Base-by-base conservation (phyloP, 345 rosid genomes). In the Salix dunnii region DNA sequence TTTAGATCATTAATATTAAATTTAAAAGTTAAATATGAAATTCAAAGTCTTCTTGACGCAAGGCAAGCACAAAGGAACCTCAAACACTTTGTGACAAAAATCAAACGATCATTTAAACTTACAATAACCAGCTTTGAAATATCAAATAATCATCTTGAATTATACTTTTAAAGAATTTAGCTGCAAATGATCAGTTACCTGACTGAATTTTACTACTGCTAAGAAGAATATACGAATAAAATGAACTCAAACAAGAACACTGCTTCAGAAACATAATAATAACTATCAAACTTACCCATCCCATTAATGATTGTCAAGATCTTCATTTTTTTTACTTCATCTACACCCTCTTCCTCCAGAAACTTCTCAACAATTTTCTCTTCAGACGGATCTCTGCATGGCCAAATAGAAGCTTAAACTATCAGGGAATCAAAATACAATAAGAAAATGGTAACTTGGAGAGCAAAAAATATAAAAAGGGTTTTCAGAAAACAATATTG, bases 311-410 rank as follows among this genome's bases (percentile, higher is more conserved):
- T 88, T 60, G 42, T 78, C 53, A 90, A 82, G 80, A 94, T 91
- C 83, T 86, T 90, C 58, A n/a, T 73, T 86, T 86, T 92, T 78
- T 86, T 88, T 85, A 78, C 74, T 75, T 89, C 91, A 67, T 89
- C 90, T 25, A 90, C 28, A 64, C 88, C 88, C 74, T 88, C 90
- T 71, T 90, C 90, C 74, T 87, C 90, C 64, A 94, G 92, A 81
- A 94, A 94, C 43, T 90, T 89, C 84, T 91, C 92, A 36, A 90
- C 92, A 77, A 90, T 79, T 72, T 85, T 91, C 63, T 85, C 91
- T 79, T 92, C 89, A 0, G 88, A 88, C 72, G 89, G 91, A 78
- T 91, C 93, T 73, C 95, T 91, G 71, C 76, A 76, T 67, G 49
- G 67, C 74, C 77, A 79, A 72, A 69, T 4, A 20, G 25, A 11